Percentiles rank a stretch among this genome's conserved stretches.
These are phyloP conservation scores for Omphalotus guepiniiformis DNA, from an alignment of 768 basidiomycete genomes.

Conservation along the genomic window DNA sequence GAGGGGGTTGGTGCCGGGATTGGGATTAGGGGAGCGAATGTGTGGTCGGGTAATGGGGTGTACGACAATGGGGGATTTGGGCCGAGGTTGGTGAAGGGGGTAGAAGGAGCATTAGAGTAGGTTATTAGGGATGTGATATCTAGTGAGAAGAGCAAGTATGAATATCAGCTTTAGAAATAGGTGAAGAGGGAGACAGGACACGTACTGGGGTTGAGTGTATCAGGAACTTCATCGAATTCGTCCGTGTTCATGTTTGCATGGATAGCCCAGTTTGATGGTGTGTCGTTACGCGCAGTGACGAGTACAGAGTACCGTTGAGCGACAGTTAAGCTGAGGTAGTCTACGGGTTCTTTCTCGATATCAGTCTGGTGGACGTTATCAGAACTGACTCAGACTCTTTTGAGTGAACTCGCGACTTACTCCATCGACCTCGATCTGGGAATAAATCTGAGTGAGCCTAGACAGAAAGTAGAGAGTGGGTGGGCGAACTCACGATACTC, in stretches of 20 bases:
- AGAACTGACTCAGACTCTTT: neutral
- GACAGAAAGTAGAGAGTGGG: neutral
- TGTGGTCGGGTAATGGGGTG: constrained; percentile 53
- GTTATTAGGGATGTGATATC: constrained; percentile 82
- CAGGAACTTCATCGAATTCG: constrained; percentile 86
- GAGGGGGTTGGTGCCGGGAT: constrained; percentile 48
- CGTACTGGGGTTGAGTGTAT: constrained; percentile 68
- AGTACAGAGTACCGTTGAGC: constrained; percentile 93
- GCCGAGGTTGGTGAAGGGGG: constrained; percentile 47
- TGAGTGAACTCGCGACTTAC: constrained; percentile 35
- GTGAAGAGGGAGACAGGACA: constrained; percentile 7
- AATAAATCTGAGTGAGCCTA: neutral
- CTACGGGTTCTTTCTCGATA: constrained; percentile 64
- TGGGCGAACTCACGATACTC: constrained; percentile 35
- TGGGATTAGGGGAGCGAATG: constrained; percentile 57
- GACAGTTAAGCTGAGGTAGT: constrained; percentile 68
- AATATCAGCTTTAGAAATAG: neutral
- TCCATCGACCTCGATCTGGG: constrained; percentile 69
- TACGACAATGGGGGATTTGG: constrained; percentile 51
- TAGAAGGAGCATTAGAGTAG: constrained; percentile 29
- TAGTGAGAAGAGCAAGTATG: constrained; percentile 38
- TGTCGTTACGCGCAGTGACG: constrained; percentile 86
- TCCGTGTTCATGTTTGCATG: constrained; percentile 84
- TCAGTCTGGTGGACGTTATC: constrained; percentile 53
- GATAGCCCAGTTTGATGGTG: constrained; percentile 77